phyloP scores from a whole-genome alignment of 2,329 filamentous ascomycete species.

The Sporothrix schenckii region DNA sequence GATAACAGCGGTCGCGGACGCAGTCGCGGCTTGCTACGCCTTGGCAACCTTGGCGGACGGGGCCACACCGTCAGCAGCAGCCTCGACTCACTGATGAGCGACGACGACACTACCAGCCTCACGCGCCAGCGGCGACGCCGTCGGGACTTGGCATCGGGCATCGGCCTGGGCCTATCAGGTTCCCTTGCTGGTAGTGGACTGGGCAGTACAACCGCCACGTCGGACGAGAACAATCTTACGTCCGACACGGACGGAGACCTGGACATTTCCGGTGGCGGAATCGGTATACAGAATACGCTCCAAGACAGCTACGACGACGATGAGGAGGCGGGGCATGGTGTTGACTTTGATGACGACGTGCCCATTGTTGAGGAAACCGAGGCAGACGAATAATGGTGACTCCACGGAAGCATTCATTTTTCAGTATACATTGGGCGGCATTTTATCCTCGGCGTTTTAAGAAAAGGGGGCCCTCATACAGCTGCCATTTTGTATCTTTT shows the following conservation, averaged over 20 bases:
- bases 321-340: neutral
- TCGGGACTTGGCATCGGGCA: neutral
- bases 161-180: constrained; percentile 4
- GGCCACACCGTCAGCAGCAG: constrained; percentile 30
- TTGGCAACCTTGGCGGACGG: neutral
- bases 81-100: constrained; percentile 31
- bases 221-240: constrained; percentile 30
- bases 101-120: constrained; percentile 19
- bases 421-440: neutral
- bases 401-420: neutral
- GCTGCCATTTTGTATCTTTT: neutral
- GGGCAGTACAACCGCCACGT: constrained; percentile 33
- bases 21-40: neutral
- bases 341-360: neutral
- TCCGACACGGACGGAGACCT: constrained; percentile 24
- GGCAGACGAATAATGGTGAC: neutral
- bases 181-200: neutral
- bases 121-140: neutral
- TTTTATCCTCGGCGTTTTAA: neutral
- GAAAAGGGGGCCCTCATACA: neutral
- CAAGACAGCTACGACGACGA: constrained; percentile 17
- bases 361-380: constrained; percentile 9
- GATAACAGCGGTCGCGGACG: neutral
- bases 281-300: neutral
- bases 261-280: constrained; percentile 20